phyloP scores from a whole-genome alignment of 2,329 filamentous ascomycete genomes.

The Ceratocystis cubensis region DNA sequence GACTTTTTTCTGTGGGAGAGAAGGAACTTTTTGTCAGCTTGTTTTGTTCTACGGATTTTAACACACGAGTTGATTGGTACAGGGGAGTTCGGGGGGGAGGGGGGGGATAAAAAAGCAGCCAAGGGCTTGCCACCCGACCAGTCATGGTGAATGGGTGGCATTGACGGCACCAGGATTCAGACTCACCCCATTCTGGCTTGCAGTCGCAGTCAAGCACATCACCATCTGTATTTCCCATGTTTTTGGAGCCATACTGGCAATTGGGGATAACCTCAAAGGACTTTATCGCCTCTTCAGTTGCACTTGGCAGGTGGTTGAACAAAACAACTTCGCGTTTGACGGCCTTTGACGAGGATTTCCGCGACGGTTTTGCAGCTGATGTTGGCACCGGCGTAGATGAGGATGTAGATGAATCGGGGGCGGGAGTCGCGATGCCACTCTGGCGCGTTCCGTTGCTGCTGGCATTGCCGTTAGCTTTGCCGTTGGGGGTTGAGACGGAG shows the following conservation, averaged over 20 bases:
- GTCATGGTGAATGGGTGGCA: neutral
- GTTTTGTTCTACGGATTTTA: neutral
- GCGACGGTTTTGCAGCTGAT: conserved; percentile 45
- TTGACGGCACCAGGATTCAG: conserved; percentile 13
- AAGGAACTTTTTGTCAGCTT: neutral
- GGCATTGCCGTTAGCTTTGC: too few relatives aligned
- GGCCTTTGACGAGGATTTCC: conserved; percentile 61
- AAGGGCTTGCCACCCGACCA: neutral
- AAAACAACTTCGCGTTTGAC: conserved; percentile 50
- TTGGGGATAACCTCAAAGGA: conserved; percentile 71
- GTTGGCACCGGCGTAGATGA: too few relatives aligned
- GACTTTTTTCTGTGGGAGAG: conserved; percentile 38
- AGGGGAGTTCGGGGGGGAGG: neutral
- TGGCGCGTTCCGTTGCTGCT: conserved; percentile 19
- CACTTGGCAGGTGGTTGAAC: conserved; percentile 64
- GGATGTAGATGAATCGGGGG: conserved; percentile 35
- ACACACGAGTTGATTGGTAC: too few relatives aligned
- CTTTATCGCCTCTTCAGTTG: conserved; percentile 59
- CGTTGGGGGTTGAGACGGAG: conserved; percentile 31
- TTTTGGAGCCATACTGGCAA: conserved; percentile 84
- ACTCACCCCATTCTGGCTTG: conserved; percentile 85
- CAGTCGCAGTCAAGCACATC: conserved; percentile 91
- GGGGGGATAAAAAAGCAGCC: neutral
- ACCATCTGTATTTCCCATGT: conserved; percentile 81
- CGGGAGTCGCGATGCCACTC: conserved; percentile 23